phyloP scores from a whole-genome alignment of 225 moss, liverwort and hornwort species.

The Anthoceros angustus region DNA sequence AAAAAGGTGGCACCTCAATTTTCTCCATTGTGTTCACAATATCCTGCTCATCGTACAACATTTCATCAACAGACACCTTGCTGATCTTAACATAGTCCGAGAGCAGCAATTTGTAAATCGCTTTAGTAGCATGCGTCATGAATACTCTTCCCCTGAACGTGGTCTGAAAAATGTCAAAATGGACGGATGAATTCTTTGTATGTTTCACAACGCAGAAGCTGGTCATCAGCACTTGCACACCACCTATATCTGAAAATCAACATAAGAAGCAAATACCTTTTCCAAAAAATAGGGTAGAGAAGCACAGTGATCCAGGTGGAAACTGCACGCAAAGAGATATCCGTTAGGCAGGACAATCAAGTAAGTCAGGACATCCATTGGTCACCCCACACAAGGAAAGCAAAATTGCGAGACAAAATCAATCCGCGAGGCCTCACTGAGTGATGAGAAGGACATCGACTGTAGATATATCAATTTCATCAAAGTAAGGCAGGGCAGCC shows the following conservation, averaged over 20 bases:
- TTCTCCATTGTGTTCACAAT: conserved; percentile 81
- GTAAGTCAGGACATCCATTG: neutral
- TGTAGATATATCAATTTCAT: conserved; percentile 85
- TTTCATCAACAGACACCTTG: conserved; percentile 80
- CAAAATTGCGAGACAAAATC: too few species aligned
- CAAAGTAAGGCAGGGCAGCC: conserved; percentile 88
- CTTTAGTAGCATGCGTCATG: conserved; percentile 99
- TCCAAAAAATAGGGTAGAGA: conserved; percentile 92
- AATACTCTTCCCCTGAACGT: conserved; percentile 90
- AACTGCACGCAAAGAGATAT: conserved; percentile 33
- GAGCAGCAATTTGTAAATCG: conserved; percentile 78
- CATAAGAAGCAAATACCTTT: conserved; percentile 32
- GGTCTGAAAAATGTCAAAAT: conserved; percentile 31
- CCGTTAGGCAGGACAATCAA: neutral
- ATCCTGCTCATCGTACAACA: conserved; percentile 94
- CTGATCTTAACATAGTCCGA: conserved; percentile 92
- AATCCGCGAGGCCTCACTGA: conserved; percentile 30
- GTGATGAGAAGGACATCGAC: conserved; percentile 94
- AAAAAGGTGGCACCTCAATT: conserved; percentile 40
- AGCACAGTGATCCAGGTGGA: conserved; percentile 97
- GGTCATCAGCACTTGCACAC: too few species aligned
- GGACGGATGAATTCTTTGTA: neutral
- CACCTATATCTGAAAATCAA: too few species aligned
- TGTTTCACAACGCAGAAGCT: too few species aligned
- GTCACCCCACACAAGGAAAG: neutral